Conservation (phyloP, 306 rosid genomes). For the Quercus agrifolia region DNA sequence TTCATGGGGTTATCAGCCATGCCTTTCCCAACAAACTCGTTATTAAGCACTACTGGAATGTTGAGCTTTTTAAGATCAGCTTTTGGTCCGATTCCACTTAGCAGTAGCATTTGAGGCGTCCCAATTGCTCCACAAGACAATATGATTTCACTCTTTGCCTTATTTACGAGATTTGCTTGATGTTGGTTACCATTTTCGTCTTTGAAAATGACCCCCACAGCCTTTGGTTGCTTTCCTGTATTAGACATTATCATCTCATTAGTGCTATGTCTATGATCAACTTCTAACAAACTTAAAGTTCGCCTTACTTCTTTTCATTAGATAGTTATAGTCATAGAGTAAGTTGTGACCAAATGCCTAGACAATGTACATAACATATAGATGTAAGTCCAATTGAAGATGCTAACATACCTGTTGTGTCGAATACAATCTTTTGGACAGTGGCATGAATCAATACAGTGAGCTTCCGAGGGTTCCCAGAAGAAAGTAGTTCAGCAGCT, state of each 20-base stretch:
- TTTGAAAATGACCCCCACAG: constrained; percentile 72
- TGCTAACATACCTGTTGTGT: constrained; percentile 38
- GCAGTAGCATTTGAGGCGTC: constrained; percentile 79
- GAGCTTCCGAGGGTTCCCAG: constrained; percentile 65
- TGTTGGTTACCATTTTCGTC: constrained; percentile 84
- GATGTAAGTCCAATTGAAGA: background rate
- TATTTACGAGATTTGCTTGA: constrained; percentile 49
- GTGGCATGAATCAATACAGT: constrained; percentile 69
- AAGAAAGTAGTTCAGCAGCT: constrained; percentile 72
- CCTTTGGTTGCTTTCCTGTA: constrained; percentile 65
- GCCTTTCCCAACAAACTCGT: constrained; percentile 75
- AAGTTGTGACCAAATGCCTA: constrained; percentile 7
- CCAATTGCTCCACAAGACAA: constrained; percentile 86
- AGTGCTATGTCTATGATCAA: background rate
- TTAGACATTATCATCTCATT: background rate
- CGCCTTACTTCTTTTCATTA: no score
- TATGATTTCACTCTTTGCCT: constrained; percentile 58
- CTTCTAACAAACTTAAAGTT: no score
- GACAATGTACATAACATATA: background rate
- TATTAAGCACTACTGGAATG: constrained; percentile 59
- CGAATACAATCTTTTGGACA: constrained; percentile 78
- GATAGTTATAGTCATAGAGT: no score
- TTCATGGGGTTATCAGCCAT: constrained; percentile 98
- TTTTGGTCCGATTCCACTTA: constrained; percentile 89
- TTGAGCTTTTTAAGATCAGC: constrained; percentile 59